Percentiles rank a stretch among this genome's conserved stretches.
These are phyloP conservation scores for Phytophthora sp. DNA, from an alignment of 352 stramenopile genomes.

Conservation along the genomic window DNA sequence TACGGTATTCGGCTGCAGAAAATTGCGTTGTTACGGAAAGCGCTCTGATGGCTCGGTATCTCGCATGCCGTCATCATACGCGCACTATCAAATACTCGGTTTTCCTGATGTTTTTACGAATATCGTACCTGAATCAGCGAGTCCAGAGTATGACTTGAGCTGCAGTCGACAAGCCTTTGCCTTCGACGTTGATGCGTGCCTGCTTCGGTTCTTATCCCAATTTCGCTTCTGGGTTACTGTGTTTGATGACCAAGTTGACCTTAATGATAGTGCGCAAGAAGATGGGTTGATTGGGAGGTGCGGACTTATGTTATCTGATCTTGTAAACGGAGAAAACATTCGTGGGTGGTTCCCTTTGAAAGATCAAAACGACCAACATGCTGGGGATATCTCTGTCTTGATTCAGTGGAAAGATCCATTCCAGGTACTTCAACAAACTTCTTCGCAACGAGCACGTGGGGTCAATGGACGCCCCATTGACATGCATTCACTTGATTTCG, in stretches of 20 bases:
- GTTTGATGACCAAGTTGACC: constrained; percentile 79
- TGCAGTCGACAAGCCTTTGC: constrained; percentile 67
- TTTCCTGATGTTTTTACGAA: constrained; percentile 91
- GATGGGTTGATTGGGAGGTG: constrained; percentile 81
- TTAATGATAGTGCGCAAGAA: constrained; percentile 38
- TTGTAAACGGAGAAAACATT: constrained; percentile 74
- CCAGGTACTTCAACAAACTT: constrained; percentile 62
- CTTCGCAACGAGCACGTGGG: constrained; percentile 36
- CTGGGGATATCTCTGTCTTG: constrained; percentile 72
- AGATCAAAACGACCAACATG: constrained; percentile 58
- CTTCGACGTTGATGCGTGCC: constrained; percentile 72
- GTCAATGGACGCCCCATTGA: constrained; percentile 41
- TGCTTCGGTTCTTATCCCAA: constrained; percentile 86
- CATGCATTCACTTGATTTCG: constrained; percentile 67
- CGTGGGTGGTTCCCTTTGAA: constrained; percentile 75
- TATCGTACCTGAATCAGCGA: constrained; percentile 65
- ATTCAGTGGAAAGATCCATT: constrained; percentile 85
- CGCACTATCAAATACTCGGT: constrained; percentile 91
- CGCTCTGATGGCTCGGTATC: constrained; percentile 40
- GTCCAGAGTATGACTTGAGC: constrained; percentile 80
- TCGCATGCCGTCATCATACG: constrained; percentile 74
- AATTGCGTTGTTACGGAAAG: constrained; percentile 55
- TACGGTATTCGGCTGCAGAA: constrained; percentile 68
- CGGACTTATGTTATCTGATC: constrained; percentile 64
- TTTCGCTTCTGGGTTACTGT: constrained; percentile 85